These are phyloP conservation scores for Schizophyllum amplum DNA, from an alignment of 1,284 basidiomycete genomes.

Conservation along the genomic window DNA sequence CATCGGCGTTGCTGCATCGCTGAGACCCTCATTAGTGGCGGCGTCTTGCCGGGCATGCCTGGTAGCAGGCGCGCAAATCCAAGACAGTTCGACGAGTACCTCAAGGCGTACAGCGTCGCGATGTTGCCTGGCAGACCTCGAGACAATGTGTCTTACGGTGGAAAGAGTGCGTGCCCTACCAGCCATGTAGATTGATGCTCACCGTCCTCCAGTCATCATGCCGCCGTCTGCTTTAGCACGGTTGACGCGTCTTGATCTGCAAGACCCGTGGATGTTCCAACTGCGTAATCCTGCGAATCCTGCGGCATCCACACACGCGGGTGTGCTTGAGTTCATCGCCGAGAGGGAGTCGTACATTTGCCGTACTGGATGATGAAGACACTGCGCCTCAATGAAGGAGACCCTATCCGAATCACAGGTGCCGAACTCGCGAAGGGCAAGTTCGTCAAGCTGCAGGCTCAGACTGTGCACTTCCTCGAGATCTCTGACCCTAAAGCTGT, in stretches of 20 bases:
- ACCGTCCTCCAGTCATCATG: conserved; percentile 75
- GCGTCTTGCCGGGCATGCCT: background rate
- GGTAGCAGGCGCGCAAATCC: conserved; percentile 30
- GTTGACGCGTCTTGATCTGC: conserved; percentile 84
- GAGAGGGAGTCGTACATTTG: conserved; percentile 94
- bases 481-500: conserved; percentile 95
- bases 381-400: conserved; percentile 86
- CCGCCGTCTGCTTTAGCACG: conserved; percentile 90
- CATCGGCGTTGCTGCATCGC: background rate
- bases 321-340: conserved; percentile 98
- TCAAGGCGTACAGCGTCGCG: conserved; percentile 81
- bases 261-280: conserved; percentile 94
- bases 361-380: conserved; percentile 99
- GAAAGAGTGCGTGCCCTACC: conserved; percentile 76
- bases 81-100: conserved; percentile 70
- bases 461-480: conserved; percentile 92
- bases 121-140: conserved; percentile 79
- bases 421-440: conserved; percentile 88
- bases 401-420: conserved; percentile 89
- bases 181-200: conserved; percentile 5
- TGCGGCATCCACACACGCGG: conserved; percentile 87
- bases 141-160: conserved; percentile 88
- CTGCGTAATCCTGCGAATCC: conserved; percentile 85
- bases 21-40: background rate
- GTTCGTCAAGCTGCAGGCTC: conserved; percentile 95